Conservation (phyloP, 1,139 yeast species). For the Kodamaea suecica region DNA sequence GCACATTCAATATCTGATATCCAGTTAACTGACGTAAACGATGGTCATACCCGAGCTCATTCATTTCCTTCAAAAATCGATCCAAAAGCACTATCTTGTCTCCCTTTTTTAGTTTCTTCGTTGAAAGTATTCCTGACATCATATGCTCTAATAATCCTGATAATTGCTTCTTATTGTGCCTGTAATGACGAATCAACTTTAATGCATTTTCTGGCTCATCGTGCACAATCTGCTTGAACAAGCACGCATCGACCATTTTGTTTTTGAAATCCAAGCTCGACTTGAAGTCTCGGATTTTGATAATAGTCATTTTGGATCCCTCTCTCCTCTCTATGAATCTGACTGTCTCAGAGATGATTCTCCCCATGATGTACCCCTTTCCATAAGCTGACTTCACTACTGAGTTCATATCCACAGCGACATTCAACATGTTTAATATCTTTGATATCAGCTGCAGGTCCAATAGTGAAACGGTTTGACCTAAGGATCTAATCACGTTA, state of each 20-base stretch:
- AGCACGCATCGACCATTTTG: slow-evolving; percentile 19
- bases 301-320: slow-evolving; percentile 10
- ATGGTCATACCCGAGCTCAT: slow-evolving; percentile 20
- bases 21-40: slow-evolving; percentile 15
- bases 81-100: slow-evolving; percentile 20
- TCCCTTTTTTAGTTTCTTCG: slow-evolving; percentile 14
- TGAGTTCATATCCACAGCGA: slow-evolving; percentile 10
- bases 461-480: slow-evolving; percentile 30
- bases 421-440: slow-evolving; percentile 16
- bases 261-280: slow-evolving; percentile 15
- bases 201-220: slow-evolving; percentile 25
- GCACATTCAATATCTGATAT: slow-evolving; percentile 11
- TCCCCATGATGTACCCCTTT: slow-evolving; percentile 18
- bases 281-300: slow-evolving; percentile 20
- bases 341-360: slow-evolving; percentile 20
- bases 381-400: slow-evolving; percentile 19
- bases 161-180: slow-evolving; percentile 17
- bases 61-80: slow-evolving; percentile 19
- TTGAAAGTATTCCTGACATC: slow-evolving; percentile 27
- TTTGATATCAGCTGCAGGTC: slow-evolving; percentile 15
- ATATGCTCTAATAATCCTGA: slow-evolving; percentile 17
- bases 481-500: slow-evolving; percentile 26
- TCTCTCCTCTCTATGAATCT: slow-evolving; percentile 19
- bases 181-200: slow-evolving; percentile 21
- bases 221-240: slow-evolving; percentile 25